A percentile compares a stretch with the other conserved stretches of the same genome.
phyloP scores from a whole-genome alignment of 345 rosid genomes.

The Syzygium grande region DNA sequence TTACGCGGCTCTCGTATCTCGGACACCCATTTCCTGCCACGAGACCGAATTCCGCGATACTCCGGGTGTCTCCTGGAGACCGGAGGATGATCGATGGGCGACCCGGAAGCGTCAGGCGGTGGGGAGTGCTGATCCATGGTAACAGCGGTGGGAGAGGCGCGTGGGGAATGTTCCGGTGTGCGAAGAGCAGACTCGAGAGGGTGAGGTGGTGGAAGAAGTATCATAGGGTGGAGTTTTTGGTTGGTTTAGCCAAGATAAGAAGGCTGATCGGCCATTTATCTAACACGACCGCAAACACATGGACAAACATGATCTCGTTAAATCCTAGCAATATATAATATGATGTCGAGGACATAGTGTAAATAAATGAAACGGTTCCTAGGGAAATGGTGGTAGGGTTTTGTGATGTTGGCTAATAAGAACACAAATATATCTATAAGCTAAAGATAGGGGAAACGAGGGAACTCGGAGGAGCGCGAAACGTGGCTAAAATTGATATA shows the following conservation, averaged over 20 bases:
- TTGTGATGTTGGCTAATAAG: background rate
- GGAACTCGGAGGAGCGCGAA: background rate
- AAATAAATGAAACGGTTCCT: background rate
- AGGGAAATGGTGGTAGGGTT: background rate
- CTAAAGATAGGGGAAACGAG: background rate
- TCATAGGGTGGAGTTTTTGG: background rate
- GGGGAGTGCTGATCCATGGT: background rate
- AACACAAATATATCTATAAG: background rate
- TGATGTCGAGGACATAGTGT: background rate
- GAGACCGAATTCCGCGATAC: constrained; percentile 60
- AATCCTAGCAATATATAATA: background rate
- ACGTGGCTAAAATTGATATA: background rate
- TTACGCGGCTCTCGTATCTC: constrained; percentile 88
- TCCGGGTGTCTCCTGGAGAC: constrained; percentile 34
- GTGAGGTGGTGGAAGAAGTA: background rate
- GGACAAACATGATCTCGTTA: background rate
- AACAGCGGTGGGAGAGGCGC: background rate
- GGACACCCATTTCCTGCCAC: constrained; percentile 85
- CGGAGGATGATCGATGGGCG: background rate
- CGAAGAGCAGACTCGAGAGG: background rate
- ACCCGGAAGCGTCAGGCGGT: background rate
- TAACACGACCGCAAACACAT: background rate
- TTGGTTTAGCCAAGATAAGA: background rate
- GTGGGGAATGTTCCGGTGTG: background rate
- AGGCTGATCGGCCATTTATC: background rate